Evolutionary conservation across 202 grass and related monocot species (phyloP).

Genomic region (Bolboschoenoplectus hybrid): DNA sequence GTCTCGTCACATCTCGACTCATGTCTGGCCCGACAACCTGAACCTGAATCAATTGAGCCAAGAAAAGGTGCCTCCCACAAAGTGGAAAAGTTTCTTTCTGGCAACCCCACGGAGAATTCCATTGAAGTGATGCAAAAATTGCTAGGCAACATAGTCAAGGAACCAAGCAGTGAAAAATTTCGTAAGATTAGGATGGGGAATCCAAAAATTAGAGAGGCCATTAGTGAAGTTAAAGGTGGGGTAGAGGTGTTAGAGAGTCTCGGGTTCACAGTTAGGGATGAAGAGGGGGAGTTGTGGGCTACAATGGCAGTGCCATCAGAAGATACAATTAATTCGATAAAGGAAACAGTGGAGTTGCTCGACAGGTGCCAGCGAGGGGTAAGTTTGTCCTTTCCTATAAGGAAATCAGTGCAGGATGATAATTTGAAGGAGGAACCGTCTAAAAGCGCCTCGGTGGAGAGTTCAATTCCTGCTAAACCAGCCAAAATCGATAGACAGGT

Average conservation of each 20-base stretch:
- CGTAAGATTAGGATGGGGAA: constrained; percentile 78
- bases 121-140: constrained; percentile 69
- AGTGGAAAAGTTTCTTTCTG: constrained; percentile 63
- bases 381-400: constrained; percentile 30
- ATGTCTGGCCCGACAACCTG: constrained; percentile 56
- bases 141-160: constrained; percentile 63
- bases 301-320: constrained; percentile 58
- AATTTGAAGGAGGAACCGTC: constrained; percentile 31
- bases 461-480: constrained; percentile 10
- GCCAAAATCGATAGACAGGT: constrained; percentile 82
- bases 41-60: constrained; percentile 1
- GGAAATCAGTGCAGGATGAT: constrained; percentile 25
- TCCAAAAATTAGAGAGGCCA: constrained; percentile 87
- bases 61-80: constrained; percentile 33
- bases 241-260: constrained; percentile 68
- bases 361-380: constrained; percentile 50
- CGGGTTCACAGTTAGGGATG: constrained; percentile 63
- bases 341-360: constrained; percentile 54
- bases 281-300: constrained; percentile 75
- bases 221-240: constrained; percentile 64
- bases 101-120: constrained; percentile 46
- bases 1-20: constrained; percentile 70
- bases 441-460: constrained; percentile 33
- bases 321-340: constrained; percentile 51
- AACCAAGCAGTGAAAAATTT: constrained; percentile 76